These are phyloP conservation scores for Colletotrichum australisinense DNA, from an alignment of 2,329 filamentous ascomycete genomes.

Conservation along the genomic window DNA sequence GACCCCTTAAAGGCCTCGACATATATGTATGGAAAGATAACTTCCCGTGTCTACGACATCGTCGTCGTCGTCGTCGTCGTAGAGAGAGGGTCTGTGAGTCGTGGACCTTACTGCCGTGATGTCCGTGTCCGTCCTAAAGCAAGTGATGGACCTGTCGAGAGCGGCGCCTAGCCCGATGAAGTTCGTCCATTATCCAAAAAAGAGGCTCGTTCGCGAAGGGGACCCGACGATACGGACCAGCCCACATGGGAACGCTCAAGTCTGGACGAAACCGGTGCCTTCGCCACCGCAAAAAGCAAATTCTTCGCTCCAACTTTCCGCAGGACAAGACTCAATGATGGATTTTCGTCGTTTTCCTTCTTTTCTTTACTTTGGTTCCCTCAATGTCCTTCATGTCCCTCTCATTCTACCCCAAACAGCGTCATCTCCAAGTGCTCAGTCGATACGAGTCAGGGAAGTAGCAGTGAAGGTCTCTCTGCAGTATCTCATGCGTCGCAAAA, in stretches of 20 bases:
- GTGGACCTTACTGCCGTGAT: slow-evolving; percentile 3
- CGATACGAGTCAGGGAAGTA: slow-evolving; percentile 27
- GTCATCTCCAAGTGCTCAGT: neutral
- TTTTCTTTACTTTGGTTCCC: neutral
- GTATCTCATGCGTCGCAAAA: neutral
- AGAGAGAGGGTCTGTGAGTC: slow-evolving; percentile 18
- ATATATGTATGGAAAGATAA: neutral
- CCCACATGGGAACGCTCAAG: slow-evolving; percentile 9
- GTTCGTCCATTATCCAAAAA: slow-evolving; percentile 7
- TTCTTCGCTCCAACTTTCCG: neutral
- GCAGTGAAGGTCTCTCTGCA: neutral
- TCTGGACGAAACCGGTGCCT: slow-evolving; percentile 10
- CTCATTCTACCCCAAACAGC: slow-evolving; percentile 20
- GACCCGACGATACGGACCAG: slow-evolving; percentile 31
- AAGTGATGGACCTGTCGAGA: neutral
- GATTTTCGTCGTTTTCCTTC: slow-evolving; percentile 2
- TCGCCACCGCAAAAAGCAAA: neutral
- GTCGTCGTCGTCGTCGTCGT: neutral
- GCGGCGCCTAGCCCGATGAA: slow-evolving; percentile 13
- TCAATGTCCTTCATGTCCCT: neutral
- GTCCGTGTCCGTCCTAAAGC: slow-evolving; percentile 23
- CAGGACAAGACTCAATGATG: neutral
- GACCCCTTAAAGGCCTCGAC: neutral
- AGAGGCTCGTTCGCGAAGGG: slow-evolving; percentile 28
- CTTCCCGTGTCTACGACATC: neutral